Evolutionary conservation across 805 yeast genomes (phyloP), one percentile per base, ranked within the genome.

Genomic region (Wickerhamiella lipophila): DNA sequence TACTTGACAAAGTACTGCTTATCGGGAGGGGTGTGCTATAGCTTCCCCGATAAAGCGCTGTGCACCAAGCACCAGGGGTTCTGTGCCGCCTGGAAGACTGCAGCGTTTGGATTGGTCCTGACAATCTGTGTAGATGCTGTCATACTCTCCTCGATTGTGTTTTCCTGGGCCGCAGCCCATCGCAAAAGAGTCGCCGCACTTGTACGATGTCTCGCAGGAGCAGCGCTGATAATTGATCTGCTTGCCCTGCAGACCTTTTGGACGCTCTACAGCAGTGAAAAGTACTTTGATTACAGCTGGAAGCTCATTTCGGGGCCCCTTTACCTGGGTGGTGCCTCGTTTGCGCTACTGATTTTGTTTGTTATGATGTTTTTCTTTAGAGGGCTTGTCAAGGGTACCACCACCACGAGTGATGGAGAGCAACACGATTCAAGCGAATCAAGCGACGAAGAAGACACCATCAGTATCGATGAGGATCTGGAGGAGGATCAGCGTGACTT

Each of bases 21-120:
- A 15, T 26, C 25, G 16, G 38, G 38, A 15, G 48, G 35, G 6
- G 26, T 42, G 18, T 44, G 51, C 19, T 49, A 38, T 3, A 48
- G 50, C 29, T 61, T 61, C 39, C 65, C 65, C 7, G 46, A 50
- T 16, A 32, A 32, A 15, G 38, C 50, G 27, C 39, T 60, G 45
- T 53, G 55, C 48, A 4, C 32, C 16, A 21, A 21, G 19, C 42
- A 61, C 51, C 22, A 49, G 25, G 46, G 50, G 12, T 58, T 60
- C 47, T 61, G 65, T 45, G 62, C 58, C 3, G 50, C 50, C 8
- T 62, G 66, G 66, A 49, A 55, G 18, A 58, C 61, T 5, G 55
- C 59, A 2, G 49, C 55, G 11, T 62, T 62, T 43, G 44, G 57
- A 39, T 49, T 59, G 52, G 53, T 56, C 43, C 42, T 62, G 32